Conservation (phyloP, 1,284 basidiomycete species). For the Fomitopsis betulina region DNA sequence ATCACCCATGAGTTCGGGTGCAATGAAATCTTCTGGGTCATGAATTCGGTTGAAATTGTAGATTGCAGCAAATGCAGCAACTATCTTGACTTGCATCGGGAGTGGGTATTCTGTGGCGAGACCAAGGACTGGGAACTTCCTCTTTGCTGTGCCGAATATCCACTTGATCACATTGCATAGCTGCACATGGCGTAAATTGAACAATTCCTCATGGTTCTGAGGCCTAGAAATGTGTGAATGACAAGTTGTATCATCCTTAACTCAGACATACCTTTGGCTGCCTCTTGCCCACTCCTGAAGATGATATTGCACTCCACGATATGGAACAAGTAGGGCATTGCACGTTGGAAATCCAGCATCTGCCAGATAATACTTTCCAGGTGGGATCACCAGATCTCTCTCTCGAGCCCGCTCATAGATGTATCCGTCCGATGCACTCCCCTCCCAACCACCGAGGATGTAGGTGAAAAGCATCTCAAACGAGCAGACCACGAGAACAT, state of each 20-base stretch:
- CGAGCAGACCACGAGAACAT: conserved; percentile 27
- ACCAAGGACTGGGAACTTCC: conserved; percentile 7
- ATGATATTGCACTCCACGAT: conserved; percentile 17
- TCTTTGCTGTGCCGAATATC: conserved; percentile 39
- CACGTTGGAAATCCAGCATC: conserved; percentile 35
- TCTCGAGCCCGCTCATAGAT: conserved; percentile 16
- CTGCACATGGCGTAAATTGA: conserved; percentile 36
- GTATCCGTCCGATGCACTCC: conserved; percentile 28
- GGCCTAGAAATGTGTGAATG: conserved; percentile 27
- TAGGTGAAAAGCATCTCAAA: conserved; percentile 31
- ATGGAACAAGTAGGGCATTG: conserved; percentile 26
- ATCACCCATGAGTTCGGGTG: too few relatives aligned
- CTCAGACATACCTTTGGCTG: too few relatives aligned
- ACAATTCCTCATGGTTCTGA: conserved; percentile 32
- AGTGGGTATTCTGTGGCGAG: conserved; percentile 14
- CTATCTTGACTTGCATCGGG: conserved; percentile 16
- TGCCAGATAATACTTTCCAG: conserved; percentile 30
- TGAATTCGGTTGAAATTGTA: conserved; percentile 3
- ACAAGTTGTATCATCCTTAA: too few relatives aligned
- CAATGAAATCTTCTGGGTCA: neutral
- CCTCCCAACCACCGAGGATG: conserved; percentile 33
- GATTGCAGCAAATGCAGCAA: neutral
- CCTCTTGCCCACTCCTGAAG: conserved; percentile 10
- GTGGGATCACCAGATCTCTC: conserved; percentile 1
- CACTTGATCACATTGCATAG: conserved; percentile 35